Percentiles rank a stretch among this genome's conserved stretches.
Evolutionary conservation across 1,284 basidiomycete species (phyloP).

Genomic region (Lentinula novae-zelandiae): DNA sequence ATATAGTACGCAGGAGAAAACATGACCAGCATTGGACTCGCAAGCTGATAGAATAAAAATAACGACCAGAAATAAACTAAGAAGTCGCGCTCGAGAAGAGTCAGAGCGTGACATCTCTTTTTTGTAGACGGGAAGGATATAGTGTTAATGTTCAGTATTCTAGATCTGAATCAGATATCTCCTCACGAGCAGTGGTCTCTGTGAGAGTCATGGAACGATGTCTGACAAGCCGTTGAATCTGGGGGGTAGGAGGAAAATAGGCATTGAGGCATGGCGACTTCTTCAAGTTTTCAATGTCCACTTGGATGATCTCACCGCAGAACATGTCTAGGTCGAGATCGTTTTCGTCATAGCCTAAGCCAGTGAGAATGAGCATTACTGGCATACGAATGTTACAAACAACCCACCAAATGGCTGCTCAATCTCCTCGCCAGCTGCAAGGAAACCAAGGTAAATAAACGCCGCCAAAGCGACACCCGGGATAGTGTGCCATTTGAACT

Average conservation of each 20-base stretch:
- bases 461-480: constrained; percentile 56
- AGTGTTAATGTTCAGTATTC: not conserved
- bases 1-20: not conserved
- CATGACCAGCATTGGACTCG: not conserved
- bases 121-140: not conserved
- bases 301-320: constrained; percentile 15
- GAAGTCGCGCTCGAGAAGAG: not conserved
- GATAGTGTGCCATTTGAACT: constrained; percentile 57
- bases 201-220: constrained; percentile 8
- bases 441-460: constrained; percentile 64
- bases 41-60: not conserved
- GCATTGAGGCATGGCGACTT: constrained; percentile 17
- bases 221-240: not conserved
- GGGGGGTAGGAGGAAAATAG: not conserved
- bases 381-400: not conserved
- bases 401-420: constrained; percentile 63
- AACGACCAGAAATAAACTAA: not conserved
- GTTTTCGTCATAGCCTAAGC: constrained; percentile 49
- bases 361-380: constrained; percentile 2
- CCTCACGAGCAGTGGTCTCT: not conserved
- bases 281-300: constrained; percentile 17
- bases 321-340: constrained; percentile 21
- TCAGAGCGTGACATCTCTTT: not conserved
- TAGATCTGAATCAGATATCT: not conserved
- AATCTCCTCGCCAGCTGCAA: constrained; percentile 64